These are phyloP conservation scores for Xylaria scruposa DNA, from an alignment of 495 filamentous ascomycete species.

Conservation along the genomic window DNA sequence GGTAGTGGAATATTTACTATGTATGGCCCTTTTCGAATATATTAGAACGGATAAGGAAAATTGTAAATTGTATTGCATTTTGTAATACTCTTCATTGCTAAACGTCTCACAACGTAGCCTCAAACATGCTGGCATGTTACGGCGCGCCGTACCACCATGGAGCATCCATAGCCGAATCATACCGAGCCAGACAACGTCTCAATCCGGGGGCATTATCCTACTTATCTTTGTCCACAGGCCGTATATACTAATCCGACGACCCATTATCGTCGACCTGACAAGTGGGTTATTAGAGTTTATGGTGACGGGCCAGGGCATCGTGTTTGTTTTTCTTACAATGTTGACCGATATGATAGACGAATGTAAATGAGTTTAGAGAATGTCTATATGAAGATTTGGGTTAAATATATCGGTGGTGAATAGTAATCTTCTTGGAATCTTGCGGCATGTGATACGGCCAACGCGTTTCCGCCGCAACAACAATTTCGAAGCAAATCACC, in stretches of 20 bases:
- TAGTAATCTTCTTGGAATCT: background rate
- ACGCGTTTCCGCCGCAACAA: background rate
- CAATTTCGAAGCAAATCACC: background rate
- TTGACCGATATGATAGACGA: background rate
- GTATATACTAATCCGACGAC: background rate
- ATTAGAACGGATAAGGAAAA: too few relatives aligned
- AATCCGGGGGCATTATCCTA: too few relatives aligned
- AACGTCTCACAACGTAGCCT: background rate
- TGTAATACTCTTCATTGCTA: background rate
- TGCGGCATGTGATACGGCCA: background rate
- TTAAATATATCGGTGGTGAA: background rate
- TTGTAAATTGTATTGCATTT: too few relatives aligned
- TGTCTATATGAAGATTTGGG: background rate
- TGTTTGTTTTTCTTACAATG: background rate
- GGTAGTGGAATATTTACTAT: too few relatives aligned
- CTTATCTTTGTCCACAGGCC: too few relatives aligned
- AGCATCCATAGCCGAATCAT: too few relatives aligned
- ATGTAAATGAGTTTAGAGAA: background rate
- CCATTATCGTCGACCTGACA: too few relatives aligned
- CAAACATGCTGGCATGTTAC: background rate
- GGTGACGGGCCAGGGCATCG: too few relatives aligned
- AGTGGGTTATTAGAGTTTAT: background rate
- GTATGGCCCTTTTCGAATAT: too few relatives aligned
- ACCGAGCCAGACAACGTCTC: too few relatives aligned
- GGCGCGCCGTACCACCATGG: too few relatives aligned